Conservation (phyloP, 208 protist species). For the Novymonas esmeraldas region DNA sequence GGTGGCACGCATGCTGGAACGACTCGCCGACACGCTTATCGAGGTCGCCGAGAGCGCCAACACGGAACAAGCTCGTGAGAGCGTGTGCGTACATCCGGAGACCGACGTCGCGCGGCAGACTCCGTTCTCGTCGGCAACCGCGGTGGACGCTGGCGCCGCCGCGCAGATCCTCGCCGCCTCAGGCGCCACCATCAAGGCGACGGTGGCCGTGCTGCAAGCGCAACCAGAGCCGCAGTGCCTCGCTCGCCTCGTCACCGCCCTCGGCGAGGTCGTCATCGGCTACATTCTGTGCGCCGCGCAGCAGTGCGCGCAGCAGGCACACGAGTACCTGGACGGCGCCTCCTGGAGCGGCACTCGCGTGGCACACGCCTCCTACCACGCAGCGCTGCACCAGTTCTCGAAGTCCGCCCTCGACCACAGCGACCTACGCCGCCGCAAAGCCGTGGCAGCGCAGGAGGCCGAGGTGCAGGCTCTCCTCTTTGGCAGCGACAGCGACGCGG, state of each 20-base stretch:
- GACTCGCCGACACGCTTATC: constrained; percentile 39
- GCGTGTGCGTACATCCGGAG: neutral
- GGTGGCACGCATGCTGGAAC: constrained; percentile 28
- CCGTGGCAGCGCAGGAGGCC: constrained; percentile 21
- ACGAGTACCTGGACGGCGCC: constrained; percentile 13
- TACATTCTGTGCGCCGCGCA: constrained; percentile 38
- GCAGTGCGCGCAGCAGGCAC: constrained; percentile 21
- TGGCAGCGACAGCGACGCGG: neutral
- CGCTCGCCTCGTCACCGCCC: constrained; percentile 38
- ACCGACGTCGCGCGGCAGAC: constrained; percentile 3
- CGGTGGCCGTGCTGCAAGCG: neutral
- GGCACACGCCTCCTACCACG: constrained; percentile 16
- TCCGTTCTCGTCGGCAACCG: neutral
- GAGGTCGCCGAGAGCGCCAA: neutral
- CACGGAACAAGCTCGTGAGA: neutral
- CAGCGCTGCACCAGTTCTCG: constrained; percentile 33
- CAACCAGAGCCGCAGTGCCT: neutral
- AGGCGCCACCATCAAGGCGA: constrained; percentile 10
- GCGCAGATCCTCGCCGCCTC: constrained; percentile 1
- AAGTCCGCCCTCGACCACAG: constrained; percentile 21
- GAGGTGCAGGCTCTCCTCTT: constrained; percentile 41
- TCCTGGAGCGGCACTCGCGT: constrained; percentile 3
- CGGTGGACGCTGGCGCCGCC: neutral
- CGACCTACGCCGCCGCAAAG: constrained; percentile 16
- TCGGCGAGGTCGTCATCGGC: constrained; percentile 47